Conservation (phyloP, 768 basidiomycete genomes). For the Fomitopsis serialis region DNA sequence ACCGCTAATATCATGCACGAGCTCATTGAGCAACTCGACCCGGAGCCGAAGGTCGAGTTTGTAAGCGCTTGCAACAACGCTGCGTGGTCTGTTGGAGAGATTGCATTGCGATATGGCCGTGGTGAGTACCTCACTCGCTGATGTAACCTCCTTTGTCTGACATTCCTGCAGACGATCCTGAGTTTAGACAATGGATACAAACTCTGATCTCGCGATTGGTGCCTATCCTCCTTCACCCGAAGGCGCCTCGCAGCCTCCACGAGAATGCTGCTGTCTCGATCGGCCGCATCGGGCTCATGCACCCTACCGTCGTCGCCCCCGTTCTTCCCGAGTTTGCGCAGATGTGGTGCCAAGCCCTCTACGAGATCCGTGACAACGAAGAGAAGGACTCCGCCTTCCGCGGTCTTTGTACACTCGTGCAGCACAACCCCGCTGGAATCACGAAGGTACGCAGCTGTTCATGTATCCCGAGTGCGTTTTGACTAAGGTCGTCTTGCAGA, state of each 20-base stretch:
- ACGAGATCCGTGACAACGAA: constrained; percentile 98
- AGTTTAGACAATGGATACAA: constrained; percentile 90
- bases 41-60: constrained; percentile 90
- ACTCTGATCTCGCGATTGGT: constrained; percentile 84
- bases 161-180: constrained; percentile 54
- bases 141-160: neutral
- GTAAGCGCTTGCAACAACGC: constrained; percentile 98
- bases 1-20: constrained; percentile 89
- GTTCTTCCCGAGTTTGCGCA: constrained; percentile 87
- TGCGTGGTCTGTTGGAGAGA: constrained; percentile 99
- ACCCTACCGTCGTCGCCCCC: constrained; percentile 83
- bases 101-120: constrained; percentile 85
- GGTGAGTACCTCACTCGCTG: constrained; percentile 37
- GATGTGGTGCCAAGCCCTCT: constrained; percentile 94
- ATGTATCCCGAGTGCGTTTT: constrained; percentile 9
- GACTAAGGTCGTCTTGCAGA: constrained; percentile 45
- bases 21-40: constrained; percentile 84
- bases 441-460: constrained; percentile 72
- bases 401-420: constrained; percentile 93
- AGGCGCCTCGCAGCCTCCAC: constrained; percentile 88
- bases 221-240: constrained; percentile 87
- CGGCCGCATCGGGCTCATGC: constrained; percentile 91
- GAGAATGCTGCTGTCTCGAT: constrained; percentile 99
- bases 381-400: constrained; percentile 99
- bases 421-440: constrained; percentile 90